Percentiles rank a stretch among this genome's conserved stretches.
Conservation (phyloP, 2,329 filamentous ascomycete genomes). For the Achaetomium macrosporum region DNA sequence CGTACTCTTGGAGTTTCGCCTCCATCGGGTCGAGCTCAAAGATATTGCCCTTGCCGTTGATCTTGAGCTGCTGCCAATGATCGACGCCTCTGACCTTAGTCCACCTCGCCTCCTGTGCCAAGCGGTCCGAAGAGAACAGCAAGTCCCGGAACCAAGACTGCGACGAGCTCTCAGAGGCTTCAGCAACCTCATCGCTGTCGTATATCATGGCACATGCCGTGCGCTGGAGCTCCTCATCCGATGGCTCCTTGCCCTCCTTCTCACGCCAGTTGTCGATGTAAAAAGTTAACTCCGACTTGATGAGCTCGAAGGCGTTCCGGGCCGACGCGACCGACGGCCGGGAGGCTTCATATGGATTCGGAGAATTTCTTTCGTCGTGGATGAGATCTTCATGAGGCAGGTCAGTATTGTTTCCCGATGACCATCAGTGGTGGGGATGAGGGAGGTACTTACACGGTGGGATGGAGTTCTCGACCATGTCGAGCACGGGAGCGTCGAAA, state of each 20-base stretch:
- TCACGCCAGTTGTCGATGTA: constrained; percentile 43
- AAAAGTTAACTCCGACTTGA: constrained; percentile 52
- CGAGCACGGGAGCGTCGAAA: constrained; percentile 55
- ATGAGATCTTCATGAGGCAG: constrained; percentile 49
- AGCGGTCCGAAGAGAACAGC: constrained; percentile 43
- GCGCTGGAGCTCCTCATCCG: constrained; percentile 49
- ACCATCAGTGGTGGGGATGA: constrained; percentile 26
- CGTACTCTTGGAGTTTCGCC: constrained; percentile 48
- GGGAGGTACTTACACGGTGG: constrained; percentile 52
- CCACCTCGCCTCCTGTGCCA: constrained; percentile 25
- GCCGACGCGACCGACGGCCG: constrained; percentile 40
- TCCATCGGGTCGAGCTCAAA: constrained; percentile 54
- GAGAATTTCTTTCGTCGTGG: constrained; percentile 55
- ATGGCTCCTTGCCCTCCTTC: constrained; percentile 36
- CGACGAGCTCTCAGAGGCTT: constrained; percentile 33
- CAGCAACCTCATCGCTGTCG: constrained; percentile 44
- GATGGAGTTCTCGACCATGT: constrained; percentile 61
- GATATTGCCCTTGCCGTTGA: constrained; percentile 53
- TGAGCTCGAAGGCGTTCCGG: constrained; percentile 54
- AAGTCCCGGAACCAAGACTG: constrained; percentile 55
- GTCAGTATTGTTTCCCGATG: constrained; percentile 14
- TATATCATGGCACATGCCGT: constrained; percentile 56
- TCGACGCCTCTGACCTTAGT: constrained; percentile 39
- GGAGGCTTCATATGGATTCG: constrained; percentile 48
- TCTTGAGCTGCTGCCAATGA: constrained; percentile 43